Conservation (phyloP, 108 stramenopile species). For the Bacterosira constricta region DNA sequence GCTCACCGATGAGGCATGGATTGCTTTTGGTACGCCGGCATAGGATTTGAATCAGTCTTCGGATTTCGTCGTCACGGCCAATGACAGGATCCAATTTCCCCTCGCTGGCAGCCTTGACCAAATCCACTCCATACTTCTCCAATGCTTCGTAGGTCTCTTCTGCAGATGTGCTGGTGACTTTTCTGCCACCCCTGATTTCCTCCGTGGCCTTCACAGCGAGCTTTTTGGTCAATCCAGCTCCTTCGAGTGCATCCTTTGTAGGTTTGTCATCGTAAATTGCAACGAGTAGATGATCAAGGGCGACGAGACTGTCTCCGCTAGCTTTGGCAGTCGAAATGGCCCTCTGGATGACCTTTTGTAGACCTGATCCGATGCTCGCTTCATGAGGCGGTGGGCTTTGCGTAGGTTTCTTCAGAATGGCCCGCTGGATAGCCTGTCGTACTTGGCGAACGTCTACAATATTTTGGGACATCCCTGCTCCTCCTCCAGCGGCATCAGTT, state of each 20-base stretch:
- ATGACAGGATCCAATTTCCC: conserved; percentile 97
- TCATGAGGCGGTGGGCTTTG: conserved; percentile 84
- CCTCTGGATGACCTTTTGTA: conserved; percentile 65
- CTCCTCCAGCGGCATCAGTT: conserved; percentile 15
- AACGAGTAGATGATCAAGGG: conserved; percentile 75
- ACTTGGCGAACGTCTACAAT: conserved; percentile 60
- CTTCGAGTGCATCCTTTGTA: conserved; percentile 52
- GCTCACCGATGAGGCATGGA: conserved; percentile 92
- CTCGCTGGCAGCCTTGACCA: conserved; percentile 84
- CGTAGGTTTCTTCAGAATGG: conserved; percentile 68
- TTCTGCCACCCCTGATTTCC: conserved; percentile 70
- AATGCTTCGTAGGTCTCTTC: conserved; percentile 75
- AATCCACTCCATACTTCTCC: conserved; percentile 79
- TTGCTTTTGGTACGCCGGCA: conserved; percentile 98
- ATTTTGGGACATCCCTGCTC: conserved; percentile 4
- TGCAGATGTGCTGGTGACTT: conserved; percentile 69
- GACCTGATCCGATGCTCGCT: conserved; percentile 52
- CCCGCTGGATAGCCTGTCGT: conserved; percentile 63
- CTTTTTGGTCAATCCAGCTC: conserved; percentile 69
- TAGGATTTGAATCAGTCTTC: conserved; percentile 90
- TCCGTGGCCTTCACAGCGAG: conserved; percentile 55
- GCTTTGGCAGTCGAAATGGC: conserved; percentile 68
- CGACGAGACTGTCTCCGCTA: conserved; percentile 80
- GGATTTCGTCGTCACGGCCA: conserved; percentile 97
- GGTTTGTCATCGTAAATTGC: conserved; percentile 74